Conservation (phyloP, 768 basidiomycete genomes). For the Mycena venus region DNA sequence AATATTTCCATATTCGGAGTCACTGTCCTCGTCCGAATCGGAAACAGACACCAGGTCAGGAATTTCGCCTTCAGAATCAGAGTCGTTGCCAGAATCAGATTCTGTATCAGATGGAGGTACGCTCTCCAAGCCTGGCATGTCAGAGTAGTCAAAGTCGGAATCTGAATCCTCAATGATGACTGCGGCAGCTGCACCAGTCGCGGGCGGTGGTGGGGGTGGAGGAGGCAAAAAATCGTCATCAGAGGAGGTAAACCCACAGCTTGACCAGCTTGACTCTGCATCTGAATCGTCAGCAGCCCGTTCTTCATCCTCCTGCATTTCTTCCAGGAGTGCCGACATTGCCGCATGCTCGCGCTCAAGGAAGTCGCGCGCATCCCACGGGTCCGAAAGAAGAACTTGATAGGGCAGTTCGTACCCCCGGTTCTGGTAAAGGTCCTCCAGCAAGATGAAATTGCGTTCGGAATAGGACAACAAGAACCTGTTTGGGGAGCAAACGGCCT, state of each 20-base stretch:
- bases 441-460: not conserved
- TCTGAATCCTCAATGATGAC: too few species aligned
- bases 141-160: not conserved
- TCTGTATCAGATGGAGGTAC: constrained; percentile 1
- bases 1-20: not conserved
- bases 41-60: not conserved
- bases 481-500: not conserved
- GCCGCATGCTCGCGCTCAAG: not conserved
- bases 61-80: not conserved
- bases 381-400: not conserved
- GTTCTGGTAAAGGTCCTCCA: not conserved
- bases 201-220: not conserved
- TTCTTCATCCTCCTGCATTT: not conserved
- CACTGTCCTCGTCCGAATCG: not conserved
- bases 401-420: not conserved
- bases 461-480: not conserved
- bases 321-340: too few species aligned
- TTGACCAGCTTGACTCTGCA: not conserved
- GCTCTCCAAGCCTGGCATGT: not conserved
- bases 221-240: not conserved
- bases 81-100: not conserved
- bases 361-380: not conserved
- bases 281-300: not conserved
- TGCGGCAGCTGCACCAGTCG: too few species aligned
- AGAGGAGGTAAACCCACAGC: not conserved